Conservation (phyloP, 257 asterid genomes). For the Solanum medicagineum region DNA sequence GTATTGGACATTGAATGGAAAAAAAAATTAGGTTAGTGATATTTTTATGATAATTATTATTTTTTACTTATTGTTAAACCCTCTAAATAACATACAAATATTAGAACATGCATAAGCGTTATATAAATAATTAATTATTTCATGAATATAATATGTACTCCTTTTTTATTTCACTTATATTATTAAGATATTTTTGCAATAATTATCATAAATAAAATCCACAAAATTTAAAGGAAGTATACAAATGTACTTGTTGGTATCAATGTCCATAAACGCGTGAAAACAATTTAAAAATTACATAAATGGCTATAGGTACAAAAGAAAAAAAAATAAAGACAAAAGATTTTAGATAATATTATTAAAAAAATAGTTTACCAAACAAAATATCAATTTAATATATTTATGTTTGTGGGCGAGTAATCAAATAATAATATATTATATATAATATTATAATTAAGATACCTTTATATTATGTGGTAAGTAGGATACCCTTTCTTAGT, state of each 20-base stretch:
- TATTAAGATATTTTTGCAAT: background rate
- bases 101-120: background rate
- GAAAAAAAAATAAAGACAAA: background rate
- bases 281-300: background rate
- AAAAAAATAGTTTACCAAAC: background rate
- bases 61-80: background rate
- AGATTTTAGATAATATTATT: background rate
- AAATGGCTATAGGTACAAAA: background rate
- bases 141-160: background rate
- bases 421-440: background rate
- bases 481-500: background rate
- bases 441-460: background rate
- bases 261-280: background rate
- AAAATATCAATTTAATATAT: background rate
- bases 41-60: background rate
- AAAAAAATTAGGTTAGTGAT: background rate
- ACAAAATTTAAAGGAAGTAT: background rate
- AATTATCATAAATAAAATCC: background rate
- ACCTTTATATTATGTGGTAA: background rate
- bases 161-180: background rate
- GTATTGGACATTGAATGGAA: background rate
- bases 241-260: background rate
- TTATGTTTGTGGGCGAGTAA: background rate
- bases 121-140: background rate
- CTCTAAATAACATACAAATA: background rate